These are phyloP conservation scores for Margaritispora aquatica DNA, from an alignment of 495 filamentous ascomycete genomes.

Conservation along the genomic window DNA sequence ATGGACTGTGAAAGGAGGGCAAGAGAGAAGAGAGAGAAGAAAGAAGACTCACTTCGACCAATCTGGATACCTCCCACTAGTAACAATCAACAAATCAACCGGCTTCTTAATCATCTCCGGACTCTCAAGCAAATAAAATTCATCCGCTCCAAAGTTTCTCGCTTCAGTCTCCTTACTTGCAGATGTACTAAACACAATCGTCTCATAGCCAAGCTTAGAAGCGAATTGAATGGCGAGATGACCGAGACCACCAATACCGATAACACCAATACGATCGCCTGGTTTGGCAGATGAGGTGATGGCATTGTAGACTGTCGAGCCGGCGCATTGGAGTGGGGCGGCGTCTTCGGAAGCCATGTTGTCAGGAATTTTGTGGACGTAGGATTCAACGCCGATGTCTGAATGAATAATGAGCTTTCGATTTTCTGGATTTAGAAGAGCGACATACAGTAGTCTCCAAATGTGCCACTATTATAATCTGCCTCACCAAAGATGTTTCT, in stretches of 20 bases:
- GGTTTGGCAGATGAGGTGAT: constrained; percentile 24
- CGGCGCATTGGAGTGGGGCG: constrained; percentile 53
- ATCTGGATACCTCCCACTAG: constrained; percentile 30
- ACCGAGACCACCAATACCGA: constrained; percentile 53
- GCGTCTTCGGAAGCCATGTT: constrained; percentile 43
- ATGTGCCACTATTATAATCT: constrained; percentile 11
- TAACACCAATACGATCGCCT: constrained; percentile 45
- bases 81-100: constrained; percentile 30
- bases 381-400: constrained; percentile 20
- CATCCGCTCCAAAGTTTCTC: constrained; percentile 39
- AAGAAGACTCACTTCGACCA: constrained; percentile 25
- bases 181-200: constrained; percentile 48
- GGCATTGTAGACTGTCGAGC: constrained; percentile 45
- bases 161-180: constrained; percentile 53
- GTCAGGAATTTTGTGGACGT: constrained; percentile 42
- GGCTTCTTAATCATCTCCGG: constrained; percentile 13
- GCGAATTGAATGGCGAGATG: constrained; percentile 59
- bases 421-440: not conserved
- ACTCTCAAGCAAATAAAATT: constrained; percentile 30
- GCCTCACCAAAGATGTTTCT: constrained; percentile 11
- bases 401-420: not conserved
- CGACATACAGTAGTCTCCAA: constrained; percentile 10
- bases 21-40: too few relatives aligned
- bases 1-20: too few relatives aligned
- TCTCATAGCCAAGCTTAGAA: constrained; percentile 52